These are phyloP conservation scores for Parmelia sp. DNA, from an alignment of 495 filamentous ascomycete species.

Conservation along the genomic window DNA sequence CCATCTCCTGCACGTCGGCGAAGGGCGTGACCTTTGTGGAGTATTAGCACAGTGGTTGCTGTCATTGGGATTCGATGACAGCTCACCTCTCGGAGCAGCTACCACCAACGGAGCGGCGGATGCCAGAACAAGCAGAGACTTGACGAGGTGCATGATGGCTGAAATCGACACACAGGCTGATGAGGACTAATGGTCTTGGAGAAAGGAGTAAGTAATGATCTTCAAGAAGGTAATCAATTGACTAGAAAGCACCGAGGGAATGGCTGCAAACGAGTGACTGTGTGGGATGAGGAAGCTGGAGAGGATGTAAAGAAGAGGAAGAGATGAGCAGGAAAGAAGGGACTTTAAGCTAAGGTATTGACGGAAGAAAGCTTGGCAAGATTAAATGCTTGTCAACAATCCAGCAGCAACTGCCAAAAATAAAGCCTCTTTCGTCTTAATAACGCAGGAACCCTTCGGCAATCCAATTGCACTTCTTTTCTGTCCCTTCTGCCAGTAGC, in stretches of 20 bases:
- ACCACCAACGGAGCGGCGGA: conserved; percentile 10
- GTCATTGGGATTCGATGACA: neutral
- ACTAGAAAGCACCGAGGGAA: neutral
- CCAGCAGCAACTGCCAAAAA: neutral
- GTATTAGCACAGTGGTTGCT: neutral
- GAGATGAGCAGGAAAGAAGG: neutral
- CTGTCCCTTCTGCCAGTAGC: neutral
- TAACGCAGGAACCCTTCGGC: neutral
- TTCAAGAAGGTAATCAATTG: neutral
- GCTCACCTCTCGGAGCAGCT: conserved; percentile 15
- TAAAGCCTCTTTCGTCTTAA: neutral
- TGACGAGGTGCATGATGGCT: conserved; percentile 12
- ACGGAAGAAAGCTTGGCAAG: neutral
- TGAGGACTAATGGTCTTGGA: no score
- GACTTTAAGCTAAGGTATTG: neutral
- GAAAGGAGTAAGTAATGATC: neutral
- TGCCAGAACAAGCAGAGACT: conserved; percentile 2
- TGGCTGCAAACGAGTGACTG: conserved; percentile 15
- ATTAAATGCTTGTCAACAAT: neutral
- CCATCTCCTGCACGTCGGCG: conserved; percentile 8
- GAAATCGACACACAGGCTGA: neutral
- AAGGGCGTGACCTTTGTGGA: neutral
- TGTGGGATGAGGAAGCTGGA: neutral
- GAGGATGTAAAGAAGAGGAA: conserved; percentile 13
- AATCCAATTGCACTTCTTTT: neutral